phyloP scores from a whole-genome alignment of 345 rosid species.

The Ailanthus altissimus region DNA sequence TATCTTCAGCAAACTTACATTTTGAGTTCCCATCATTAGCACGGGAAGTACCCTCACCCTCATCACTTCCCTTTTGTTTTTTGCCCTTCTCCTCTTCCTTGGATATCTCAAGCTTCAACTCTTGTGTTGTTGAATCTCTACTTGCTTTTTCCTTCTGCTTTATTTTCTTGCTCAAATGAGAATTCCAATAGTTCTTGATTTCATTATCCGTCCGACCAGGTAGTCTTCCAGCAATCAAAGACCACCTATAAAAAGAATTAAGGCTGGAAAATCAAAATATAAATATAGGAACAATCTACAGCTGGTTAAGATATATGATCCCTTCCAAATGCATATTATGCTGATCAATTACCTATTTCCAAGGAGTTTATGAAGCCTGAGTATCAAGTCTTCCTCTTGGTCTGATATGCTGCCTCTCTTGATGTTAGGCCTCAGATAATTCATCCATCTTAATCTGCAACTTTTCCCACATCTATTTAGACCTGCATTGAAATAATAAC shows the following conservation, averaged over 20 bases:
- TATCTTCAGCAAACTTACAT: conserved; percentile 19
- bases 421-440: conserved; percentile 60
- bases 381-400: conserved; percentile 57
- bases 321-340: no score
- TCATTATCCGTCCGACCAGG: conserved; percentile 59
- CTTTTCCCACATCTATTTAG: conserved; percentile 56
- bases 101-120: conserved; percentile 7
- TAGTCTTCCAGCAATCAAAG: conserved; percentile 57
- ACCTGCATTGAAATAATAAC: conserved; percentile 29
- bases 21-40: not conserved
- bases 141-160: conserved; percentile 31
- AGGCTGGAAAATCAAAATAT: not conserved
- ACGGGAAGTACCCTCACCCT: conserved; percentile 11
- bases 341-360: conserved; percentile 44
- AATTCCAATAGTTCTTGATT: conserved; percentile 59
- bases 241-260: conserved; percentile 40
- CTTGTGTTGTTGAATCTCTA: conserved; percentile 8
- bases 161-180: conserved; percentile 51
- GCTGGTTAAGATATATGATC: no score
- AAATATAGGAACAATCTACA: no score
- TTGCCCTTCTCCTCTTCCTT: conserved; percentile 4
- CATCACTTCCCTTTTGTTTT: not conserved
- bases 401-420: conserved; percentile 60
- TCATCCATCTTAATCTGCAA: conserved; percentile 63
- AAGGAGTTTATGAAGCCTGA: conserved; percentile 57